Conservation (phyloP, 1,139 yeast genomes). For the Blastobotrys proliferans region DNA sequence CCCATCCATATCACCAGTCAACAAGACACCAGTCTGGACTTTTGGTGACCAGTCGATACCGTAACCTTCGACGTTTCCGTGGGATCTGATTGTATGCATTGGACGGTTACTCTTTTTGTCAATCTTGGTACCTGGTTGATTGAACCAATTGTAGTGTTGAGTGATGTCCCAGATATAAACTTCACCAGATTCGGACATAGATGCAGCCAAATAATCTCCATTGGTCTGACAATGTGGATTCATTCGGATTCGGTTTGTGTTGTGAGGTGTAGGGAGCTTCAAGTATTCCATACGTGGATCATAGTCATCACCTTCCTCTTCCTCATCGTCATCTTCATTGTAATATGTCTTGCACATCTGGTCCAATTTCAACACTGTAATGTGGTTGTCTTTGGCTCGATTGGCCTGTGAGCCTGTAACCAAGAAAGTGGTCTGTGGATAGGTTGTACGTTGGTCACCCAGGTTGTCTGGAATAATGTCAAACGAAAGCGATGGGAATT, state of each 20-base stretch:
- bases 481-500: conserved; percentile 95
- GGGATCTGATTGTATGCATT: conserved; percentile 74
- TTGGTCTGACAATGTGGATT: conserved; percentile 74
- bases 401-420: conserved; percentile 96
- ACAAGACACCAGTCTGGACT: conserved; percentile 70
- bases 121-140: conserved; percentile 77
- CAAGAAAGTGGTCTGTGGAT: conserved; percentile 81
- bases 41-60: conserved; percentile 97
- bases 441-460: conserved; percentile 84
- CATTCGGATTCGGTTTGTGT: conserved; percentile 86
- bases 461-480: conserved; percentile 82
- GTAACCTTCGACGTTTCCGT: conserved; percentile 96
- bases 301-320: conserved; percentile 65
- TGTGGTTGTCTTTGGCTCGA: conserved; percentile 79
- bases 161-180: conserved; percentile 78
- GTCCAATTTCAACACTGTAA: conserved; percentile 77
- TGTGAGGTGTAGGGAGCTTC: conserved; percentile 66
- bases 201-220: conserved; percentile 82
- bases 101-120: conserved; percentile 80
- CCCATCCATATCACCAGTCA: conserved; percentile 89
- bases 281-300: conserved; percentile 87
- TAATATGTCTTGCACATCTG: conserved; percentile 81
- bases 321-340: conserved; percentile 71
- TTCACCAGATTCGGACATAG: conserved; percentile 89
- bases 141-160: conserved; percentile 77